phyloP scores from a whole-genome alignment of 768 basidiomycete species.

The Coprinopsis cinerea region DNA sequence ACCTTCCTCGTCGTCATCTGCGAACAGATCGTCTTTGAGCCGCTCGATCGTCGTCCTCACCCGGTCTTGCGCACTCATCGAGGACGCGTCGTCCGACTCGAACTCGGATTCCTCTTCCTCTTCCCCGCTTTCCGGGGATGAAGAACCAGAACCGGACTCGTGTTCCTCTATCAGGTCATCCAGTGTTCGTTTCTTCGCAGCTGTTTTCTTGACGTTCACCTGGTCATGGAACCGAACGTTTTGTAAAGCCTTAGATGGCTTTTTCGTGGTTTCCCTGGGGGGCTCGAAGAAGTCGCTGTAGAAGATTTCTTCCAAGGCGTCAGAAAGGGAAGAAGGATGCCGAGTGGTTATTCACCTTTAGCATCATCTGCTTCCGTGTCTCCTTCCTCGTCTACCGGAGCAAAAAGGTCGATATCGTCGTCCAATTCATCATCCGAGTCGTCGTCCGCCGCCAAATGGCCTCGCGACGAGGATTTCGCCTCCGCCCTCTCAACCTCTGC shows the following conservation, averaged over 20 bases:
- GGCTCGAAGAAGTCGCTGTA: constrained; percentile 82
- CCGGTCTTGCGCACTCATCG: constrained; percentile 20
- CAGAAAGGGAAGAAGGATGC: not conserved
- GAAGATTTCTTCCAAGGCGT: constrained; percentile 41
- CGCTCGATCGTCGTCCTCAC: constrained; percentile 54
- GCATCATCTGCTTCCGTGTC: constrained; percentile 39
- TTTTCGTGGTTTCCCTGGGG: constrained; percentile 29
- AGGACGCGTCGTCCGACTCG: constrained; percentile 13
- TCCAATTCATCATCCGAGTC: constrained; percentile 46
- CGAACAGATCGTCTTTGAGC: constrained; percentile 75
- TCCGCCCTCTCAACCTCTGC: constrained; percentile 77
- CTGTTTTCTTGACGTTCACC: constrained; percentile 79
- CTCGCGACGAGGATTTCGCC: constrained; percentile 53
- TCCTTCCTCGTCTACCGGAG: constrained; percentile 42
- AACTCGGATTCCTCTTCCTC: constrained; percentile 17
- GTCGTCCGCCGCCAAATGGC: constrained; percentile 45
- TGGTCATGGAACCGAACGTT: constrained; percentile 78
- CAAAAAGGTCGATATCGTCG: constrained; percentile 55
- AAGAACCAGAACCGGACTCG: too few relatives aligned
- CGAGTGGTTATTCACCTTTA: constrained; percentile 29
- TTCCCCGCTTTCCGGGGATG: too few relatives aligned
- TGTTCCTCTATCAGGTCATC: constrained; percentile 33
- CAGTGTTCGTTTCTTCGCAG: constrained; percentile 61
- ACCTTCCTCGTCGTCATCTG: constrained; percentile 49
- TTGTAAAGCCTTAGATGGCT: constrained; percentile 21